Base-by-base conservation (phyloP, 202 grass and related monocot genomes). In the Schoenoplectus tabernaemontani region DNA sequence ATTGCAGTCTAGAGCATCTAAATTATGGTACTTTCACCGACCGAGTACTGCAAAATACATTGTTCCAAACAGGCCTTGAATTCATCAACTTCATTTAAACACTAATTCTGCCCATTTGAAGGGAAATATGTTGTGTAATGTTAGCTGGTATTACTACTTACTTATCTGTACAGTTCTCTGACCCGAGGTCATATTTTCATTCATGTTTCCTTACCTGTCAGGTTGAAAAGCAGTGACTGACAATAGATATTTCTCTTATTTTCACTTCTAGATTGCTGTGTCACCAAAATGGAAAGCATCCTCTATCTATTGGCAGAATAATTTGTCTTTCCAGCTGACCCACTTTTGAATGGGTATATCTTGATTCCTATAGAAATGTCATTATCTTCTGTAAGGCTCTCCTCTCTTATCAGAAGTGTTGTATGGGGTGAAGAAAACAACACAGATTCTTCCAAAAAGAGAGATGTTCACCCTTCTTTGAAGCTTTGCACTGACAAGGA, bases 401-500 rank as follows among this genome's bases (percentile, higher is more conserved):
- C 69, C 30, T 94, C 91, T 84, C 90, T 98, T 80, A 83, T 98
- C 47, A 90, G 51, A 79, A 88, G 83, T 74, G 79, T 86, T 32
- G 89, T 90, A 38, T 98, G 80, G 89, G 88, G 91, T 44, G 89
- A 92, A 82, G 91, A 88, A 33, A 86, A 81, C 65, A 94, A 90
- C 39, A 76, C 8, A 7, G 50, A 83, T 72, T 75, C 80, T 11
- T 50, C 67, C 15, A 81, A 78, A 66, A 90, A 78, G 34, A 87
- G 83, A 43, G 80, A 91, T 39, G 20, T 83, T 59, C 85, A 89
- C 62, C 90, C 96, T 15, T 89, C 80, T 33, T 54, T 98, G 66
- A 98, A 92, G 47, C 84, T 98, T 28, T 91, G 83, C 66, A 88
- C 92, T 47, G 91, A 98, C 63, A 98, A 92, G 67, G 96, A 98